Percentiles rank a stretch among this genome's conserved stretches.
Evolutionary conservation across 2,329 filamentous ascomycete species (phyloP).

Genomic region (Ambrosiella cleistominuta): DNA sequence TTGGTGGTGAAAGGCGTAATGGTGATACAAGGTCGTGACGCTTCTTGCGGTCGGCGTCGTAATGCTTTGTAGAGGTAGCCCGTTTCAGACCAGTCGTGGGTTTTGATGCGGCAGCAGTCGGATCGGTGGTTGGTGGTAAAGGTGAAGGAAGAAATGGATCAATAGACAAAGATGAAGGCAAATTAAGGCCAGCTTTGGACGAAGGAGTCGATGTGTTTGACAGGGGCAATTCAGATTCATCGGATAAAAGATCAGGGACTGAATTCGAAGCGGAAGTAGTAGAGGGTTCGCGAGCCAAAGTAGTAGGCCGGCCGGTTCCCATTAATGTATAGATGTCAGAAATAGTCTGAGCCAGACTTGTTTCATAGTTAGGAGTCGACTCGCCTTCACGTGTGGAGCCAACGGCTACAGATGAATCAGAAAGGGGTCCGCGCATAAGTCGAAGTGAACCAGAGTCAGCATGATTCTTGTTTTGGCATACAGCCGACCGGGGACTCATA

Average conservation of each 20-base stretch:
- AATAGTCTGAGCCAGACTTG: neutral
- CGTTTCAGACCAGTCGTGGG: conserved; percentile 5
- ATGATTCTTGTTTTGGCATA: conserved; percentile 7
- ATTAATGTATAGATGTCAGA: neutral
- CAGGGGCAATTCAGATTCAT: neutral
- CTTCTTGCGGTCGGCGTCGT: conserved; percentile 9
- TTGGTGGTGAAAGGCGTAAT: conserved; percentile 11
- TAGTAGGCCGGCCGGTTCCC: neutral
- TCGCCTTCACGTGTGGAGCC: neutral
- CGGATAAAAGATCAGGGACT: conserved; percentile 2
- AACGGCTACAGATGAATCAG: neutral
- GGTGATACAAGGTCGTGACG: conserved; percentile 11
- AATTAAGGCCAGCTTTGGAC: neutral
- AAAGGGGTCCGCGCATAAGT: conserved; percentile 6
- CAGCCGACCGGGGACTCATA: neutral
- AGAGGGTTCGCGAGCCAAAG: neutral
- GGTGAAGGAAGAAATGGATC: neutral
- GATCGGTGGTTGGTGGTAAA: neutral
- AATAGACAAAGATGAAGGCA: neutral
- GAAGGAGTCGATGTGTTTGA: neutral
- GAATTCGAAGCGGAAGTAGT: conserved; percentile 1
- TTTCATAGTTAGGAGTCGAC: neutral
- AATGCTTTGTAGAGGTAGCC: conserved; percentile 12
- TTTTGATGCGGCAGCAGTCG: neutral
- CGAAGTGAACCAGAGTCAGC: neutral